Conservation (phyloP, 441 rosid genomes). For the Adansonia gregorii region DNA sequence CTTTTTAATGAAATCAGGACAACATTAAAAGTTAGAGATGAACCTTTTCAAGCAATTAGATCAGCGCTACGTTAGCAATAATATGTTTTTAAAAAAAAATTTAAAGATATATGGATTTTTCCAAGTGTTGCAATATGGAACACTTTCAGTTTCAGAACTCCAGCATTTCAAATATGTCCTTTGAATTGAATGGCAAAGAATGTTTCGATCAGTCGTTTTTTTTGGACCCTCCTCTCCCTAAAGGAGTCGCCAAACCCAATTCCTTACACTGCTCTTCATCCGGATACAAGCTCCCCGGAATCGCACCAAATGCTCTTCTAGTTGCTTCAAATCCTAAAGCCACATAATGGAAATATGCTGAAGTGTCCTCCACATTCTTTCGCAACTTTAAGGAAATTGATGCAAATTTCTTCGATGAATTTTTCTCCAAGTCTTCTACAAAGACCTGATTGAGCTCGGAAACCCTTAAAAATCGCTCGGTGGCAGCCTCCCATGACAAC, state of each 20-base stretch:
- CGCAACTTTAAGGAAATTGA: conserved; percentile 54
- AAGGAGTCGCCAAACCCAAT: conserved; percentile 59
- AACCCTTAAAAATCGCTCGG: conserved; percentile 69
- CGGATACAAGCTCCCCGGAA: conserved; percentile 83
- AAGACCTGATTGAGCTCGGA: conserved; percentile 50
- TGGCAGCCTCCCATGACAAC: conserved; percentile 95
- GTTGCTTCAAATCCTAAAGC: conserved; percentile 78
- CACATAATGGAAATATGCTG: conserved; percentile 70
- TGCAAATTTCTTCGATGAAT: conserved; percentile 44
- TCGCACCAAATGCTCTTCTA: conserved; percentile 82
- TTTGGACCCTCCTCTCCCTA: conserved; percentile 26
- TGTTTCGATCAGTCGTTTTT: conserved; percentile 20
- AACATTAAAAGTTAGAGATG: no score
- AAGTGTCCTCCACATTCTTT: conserved; percentile 65
- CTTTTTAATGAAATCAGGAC: no score
- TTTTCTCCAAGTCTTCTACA: conserved; percentile 27
- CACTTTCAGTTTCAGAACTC: no score
- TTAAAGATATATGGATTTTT: no score
- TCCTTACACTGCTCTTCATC: conserved; percentile 79
- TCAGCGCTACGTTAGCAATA: no score
- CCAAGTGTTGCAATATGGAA: no score
- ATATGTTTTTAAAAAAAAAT: no score
- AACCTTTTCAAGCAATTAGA: no score
- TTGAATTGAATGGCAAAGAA: not conserved
- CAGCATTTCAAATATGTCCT: not conserved